Evolutionary conservation across 1,284 basidiomycete species (phyloP), one percentile per base, ranked within the genome.

Genomic region (Cutaneotrichosporon sp.): DNA sequence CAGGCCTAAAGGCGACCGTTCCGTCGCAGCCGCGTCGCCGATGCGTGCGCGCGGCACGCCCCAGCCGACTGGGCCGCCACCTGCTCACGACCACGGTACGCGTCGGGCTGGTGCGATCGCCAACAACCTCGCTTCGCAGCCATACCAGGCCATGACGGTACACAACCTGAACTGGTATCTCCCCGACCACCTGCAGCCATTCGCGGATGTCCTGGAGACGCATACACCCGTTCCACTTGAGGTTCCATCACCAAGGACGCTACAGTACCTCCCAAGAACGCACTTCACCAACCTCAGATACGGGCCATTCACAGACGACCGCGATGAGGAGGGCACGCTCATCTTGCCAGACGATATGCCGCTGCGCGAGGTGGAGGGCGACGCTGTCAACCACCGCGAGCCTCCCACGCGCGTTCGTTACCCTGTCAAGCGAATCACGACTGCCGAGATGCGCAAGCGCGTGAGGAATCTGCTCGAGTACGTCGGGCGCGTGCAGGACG

Each of bases 401-500:
- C 84, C 92, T 45, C 91, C 93, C 1, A 92, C 94, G 25, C 91
- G 92, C 76, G 89, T 97, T 61, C 90, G 91, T 70, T 99, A 92
- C 87, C 95, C 95, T 0, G 86, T 87, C 66, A 95, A 97, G 78
- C 85, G 95, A 56, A 93, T 89, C 85, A 97, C 94, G 68, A 88
- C 95, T 25, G 89, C 88, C 20, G 95, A 99, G 76, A 97, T 99
- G 92, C 91, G 93, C 77, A 97, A 98, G 81, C 87, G 95, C 22
- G 92, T 97, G 22, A 84, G 92, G 50, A 87, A 89, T 59, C 85
- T 98, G 61, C 86, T 95, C 36, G 95, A 98, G 72, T 98, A 92
- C 87, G 91, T 84, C 18, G 78, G 79, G 0, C 68, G 81, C 22
- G 69, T 75, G 3, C 91, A 94, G 75, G 86, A 86, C 1, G 87